Base-by-base conservation (phyloP, 805 yeast genomes). In the Saccharomyces mikatae region DNA sequence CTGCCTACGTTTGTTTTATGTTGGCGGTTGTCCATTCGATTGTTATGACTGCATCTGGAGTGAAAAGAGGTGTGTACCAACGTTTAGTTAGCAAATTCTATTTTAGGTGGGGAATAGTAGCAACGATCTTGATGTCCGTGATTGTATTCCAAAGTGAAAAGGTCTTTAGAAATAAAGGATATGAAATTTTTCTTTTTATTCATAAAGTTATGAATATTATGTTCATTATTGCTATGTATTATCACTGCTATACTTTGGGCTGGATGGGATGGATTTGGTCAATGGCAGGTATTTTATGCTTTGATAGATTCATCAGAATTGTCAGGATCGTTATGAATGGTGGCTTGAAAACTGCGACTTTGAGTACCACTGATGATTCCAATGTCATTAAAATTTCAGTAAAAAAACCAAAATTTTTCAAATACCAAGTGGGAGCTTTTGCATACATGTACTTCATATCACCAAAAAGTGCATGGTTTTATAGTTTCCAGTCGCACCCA, bases 401-500 rank as follows among this genome's bases (percentile, higher is more conserved):
- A 2, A 63, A 63, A 48, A 66, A 70, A 53, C 86, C 89, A 21
- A 62, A 64, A 4, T 64, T 62, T 52, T 80, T 84, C 76, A 72
- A 71, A 46, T 71, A 77, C 22, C 69, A 62, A 54, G 84, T 89
- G 2, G 86, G 88, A 29, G 73, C 78, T 14, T 81, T 71, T 64
- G 81, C 77, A 1, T 86, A 74, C 61, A 68, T 87, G 41, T 78
- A 83, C 69, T 82, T 86, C 65, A 58, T 83, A 54, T 71, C 79
- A 47, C 74, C 78, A 21, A 63, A 70, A 2, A 69, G 76, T 41
- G 81, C 84, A 66, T 84, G 84, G 83, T 62, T 62, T 53, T 63
- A 62, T 32, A 56, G 62, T 14, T 64, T 65, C 55, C 89, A 86
- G 65, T 80, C 86, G 4, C 90, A 86, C 66, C 92, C 92, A 3